A percentile compares a stretch with the other conserved stretches of the same genome.
Evolutionary conservation across 129 eudicot species (phyloP).

Genomic region (Artemisia annua): DNA sequence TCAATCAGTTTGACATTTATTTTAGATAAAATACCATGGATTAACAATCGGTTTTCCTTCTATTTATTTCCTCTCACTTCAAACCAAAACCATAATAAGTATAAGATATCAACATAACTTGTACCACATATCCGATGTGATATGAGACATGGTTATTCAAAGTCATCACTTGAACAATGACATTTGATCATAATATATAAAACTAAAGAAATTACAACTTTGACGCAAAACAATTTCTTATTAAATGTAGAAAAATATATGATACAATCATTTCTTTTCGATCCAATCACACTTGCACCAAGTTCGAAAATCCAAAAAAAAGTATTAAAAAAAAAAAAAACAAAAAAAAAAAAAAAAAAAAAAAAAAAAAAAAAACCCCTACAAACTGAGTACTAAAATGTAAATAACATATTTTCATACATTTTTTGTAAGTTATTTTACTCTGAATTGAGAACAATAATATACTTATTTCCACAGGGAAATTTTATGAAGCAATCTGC

Average conservation of each 20-base stretch:
- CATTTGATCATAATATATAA: not conserved
- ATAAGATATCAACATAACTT: not conserved
- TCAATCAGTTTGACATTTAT: not conserved
- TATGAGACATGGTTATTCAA: too few species aligned
- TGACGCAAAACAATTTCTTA: too few species aligned
- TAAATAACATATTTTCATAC: not conserved
- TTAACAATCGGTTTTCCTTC: not conserved
- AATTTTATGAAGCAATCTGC: conserved; percentile 51
- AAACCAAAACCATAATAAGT: not conserved
- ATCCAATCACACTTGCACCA: conserved; percentile 9
- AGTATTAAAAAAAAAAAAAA: not conserved
- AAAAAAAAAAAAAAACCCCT: too few species aligned
- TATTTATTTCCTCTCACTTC: not conserved
- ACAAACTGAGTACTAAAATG: too few species aligned
- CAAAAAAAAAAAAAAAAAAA: too few species aligned
- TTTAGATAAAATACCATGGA: not conserved
- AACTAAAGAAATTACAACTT: not conserved
- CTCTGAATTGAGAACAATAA: not conserved
- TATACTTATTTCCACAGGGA: conserved; percentile 35
- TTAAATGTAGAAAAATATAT: not conserved
- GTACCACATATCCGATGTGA: not conserved
- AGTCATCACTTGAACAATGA: not conserved
- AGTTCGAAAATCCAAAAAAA: not conserved
- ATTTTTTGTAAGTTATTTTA: not conserved
- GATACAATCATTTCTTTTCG: conserved; percentile 10